Conservation (phyloP, 805 yeast genomes). For the Cyberlindnera americana region DNA sequence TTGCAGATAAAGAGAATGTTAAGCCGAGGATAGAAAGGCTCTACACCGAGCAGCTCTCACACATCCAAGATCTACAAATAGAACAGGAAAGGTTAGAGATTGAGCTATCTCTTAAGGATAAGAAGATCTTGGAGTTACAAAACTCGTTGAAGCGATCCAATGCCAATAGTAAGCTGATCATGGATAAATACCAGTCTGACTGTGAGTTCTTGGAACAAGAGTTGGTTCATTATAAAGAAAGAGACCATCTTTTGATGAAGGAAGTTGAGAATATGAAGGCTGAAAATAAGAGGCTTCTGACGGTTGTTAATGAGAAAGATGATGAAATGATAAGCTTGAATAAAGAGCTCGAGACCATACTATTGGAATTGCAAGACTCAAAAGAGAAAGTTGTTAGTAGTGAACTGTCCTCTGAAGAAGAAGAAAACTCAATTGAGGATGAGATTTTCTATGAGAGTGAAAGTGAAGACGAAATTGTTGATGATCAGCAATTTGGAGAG, state of each 20-base stretch:
- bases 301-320: slow-evolving; percentile 7
- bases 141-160: slow-evolving; percentile 7
- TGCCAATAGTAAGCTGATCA: slow-evolving; percentile 15
- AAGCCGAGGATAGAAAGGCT: slow-evolving; percentile 22
- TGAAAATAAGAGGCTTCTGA: neutral
- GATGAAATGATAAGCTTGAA: slow-evolving; percentile 19
- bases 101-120: slow-evolving; percentile 31
- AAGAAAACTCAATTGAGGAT: neutral
- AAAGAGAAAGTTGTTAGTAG: too few species aligned
- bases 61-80: slow-evolving; percentile 29
- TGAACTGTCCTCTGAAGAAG: too few species aligned
- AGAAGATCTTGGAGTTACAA: slow-evolving; percentile 14
- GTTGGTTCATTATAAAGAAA: slow-evolving; percentile 10
- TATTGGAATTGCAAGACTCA: slow-evolving; percentile 11
- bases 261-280: slow-evolving; percentile 1
- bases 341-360: slow-evolving; percentile 16
- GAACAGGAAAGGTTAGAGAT: slow-evolving; percentile 35
- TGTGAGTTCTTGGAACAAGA: slow-evolving; percentile 18
- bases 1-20: too few species aligned
- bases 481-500: too few species aligned
- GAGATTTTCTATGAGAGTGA: too few species aligned
- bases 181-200: slow-evolving; percentile 16
- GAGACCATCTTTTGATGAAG: slow-evolving; percentile 17
- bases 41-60: slow-evolving; percentile 22
- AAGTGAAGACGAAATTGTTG: too few species aligned